Evolutionary conservation across 2,329 filamentous ascomycete genomes (phyloP).

Genomic region (Pyrenochaeta sp.): DNA sequence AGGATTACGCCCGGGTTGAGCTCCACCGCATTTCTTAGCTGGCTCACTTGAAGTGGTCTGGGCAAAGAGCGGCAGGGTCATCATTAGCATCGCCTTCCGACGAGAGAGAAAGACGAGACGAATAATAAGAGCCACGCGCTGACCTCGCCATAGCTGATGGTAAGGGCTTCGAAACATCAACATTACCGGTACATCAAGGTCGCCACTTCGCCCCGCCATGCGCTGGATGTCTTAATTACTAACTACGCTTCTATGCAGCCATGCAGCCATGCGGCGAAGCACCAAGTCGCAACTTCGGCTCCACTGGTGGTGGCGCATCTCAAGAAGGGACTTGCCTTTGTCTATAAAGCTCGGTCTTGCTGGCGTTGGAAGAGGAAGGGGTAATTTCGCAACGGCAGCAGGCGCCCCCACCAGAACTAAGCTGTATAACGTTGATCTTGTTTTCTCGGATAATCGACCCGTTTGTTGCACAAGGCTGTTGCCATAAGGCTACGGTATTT

Average conservation of each 20-base stretch:
- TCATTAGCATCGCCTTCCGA: slow-evolving; percentile 9
- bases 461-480: neutral
- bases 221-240: neutral
- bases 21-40: slow-evolving; percentile 9
- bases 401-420: slow-evolving; percentile 2
- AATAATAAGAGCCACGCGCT: slow-evolving; percentile 3
- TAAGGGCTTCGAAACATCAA: slow-evolving; percentile 1
- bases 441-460: neutral
- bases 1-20: slow-evolving; percentile 20
- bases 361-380: slow-evolving; percentile 7
- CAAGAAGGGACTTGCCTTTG: slow-evolving; percentile 8
- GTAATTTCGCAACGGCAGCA: slow-evolving; percentile 9
- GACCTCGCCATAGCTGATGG: neutral
- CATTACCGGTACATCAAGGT: neutral
- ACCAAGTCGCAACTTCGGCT: neutral
- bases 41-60: slow-evolving; percentile 15
- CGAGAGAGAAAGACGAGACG: neutral
- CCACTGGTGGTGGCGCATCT: slow-evolving; percentile 13
- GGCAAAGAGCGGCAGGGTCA: slow-evolving; percentile 19
- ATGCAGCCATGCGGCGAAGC: slow-evolving; percentile 4
- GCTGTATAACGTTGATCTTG: neutral
- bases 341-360: neutral
- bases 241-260: neutral
- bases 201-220: neutral
- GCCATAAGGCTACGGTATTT: neutral